Evolutionary conservation across 331 rosid genomes (phyloP).

Genomic region (Spiraea crenata): DNA sequence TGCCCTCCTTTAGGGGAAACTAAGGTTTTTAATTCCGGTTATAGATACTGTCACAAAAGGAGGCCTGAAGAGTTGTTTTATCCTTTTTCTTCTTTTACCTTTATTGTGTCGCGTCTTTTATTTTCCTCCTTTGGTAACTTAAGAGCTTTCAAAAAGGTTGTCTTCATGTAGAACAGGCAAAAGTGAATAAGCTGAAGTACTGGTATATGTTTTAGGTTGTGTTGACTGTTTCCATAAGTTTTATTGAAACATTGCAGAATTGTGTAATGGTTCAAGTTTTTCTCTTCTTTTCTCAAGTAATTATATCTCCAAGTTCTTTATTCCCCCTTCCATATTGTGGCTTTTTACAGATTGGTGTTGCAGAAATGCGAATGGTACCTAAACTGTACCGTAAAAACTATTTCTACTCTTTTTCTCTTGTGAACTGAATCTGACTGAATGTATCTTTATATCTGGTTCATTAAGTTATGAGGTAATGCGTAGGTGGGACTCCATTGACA

Average conservation of each 20-base stretch:
- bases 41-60: conserved; percentile 35
- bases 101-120: conserved; percentile 34
- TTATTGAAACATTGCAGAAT: conserved; percentile 40
- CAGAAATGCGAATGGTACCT: conserved; percentile 2
- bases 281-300: conserved; percentile 16
- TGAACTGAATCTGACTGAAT: neutral
- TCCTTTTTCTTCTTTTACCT: conserved; percentile 14
- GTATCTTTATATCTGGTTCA: conserved; percentile 4
- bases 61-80: conserved; percentile 30
- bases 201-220: conserved; percentile 47
- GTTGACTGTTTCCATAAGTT: conserved; percentile 44
- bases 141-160: conserved; percentile 49
- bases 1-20: conserved; percentile 31
- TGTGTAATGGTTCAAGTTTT: conserved; percentile 38
- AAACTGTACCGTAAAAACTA: neutral
- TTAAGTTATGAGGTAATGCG: neutral
- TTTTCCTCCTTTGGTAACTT: conserved; percentile 29
- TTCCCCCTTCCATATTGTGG: neutral
- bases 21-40: conserved; percentile 25
- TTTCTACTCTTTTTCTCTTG: neutral
- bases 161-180: conserved; percentile 45
- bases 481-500: neutral
- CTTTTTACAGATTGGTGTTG: neutral
- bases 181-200: conserved; percentile 49
- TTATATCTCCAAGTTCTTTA: conserved; percentile 5